Evolutionary conservation across 306 rosid genomes (phyloP), one percentile per base, ranked within the genome.

Genomic region (Castanea sativa): DNA sequence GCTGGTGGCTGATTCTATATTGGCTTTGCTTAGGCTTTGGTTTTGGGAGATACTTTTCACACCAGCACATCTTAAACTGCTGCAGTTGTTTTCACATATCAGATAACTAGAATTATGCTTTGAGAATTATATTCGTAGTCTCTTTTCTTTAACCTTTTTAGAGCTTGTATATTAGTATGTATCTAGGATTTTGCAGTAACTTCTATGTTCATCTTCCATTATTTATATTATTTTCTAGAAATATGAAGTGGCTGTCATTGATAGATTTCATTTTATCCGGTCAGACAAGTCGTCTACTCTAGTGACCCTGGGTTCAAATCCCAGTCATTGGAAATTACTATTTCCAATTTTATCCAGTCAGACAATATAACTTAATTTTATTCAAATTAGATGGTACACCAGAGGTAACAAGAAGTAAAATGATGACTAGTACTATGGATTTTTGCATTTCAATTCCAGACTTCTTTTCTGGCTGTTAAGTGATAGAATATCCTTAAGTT

Each of bases 221-320:
- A 10, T 63, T 63, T 63, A 27, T 15, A 29, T 12, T 63, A 27
- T 63, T 30, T 63, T 29, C 41, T 63, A 5, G 21, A 30, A 30
- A 63, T 63, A 5, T 30, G 69, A 63, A 63, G 69, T 63, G 69
- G 69, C 43, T 63, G 69, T 63, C 41, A 63, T 10, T 63, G 69
- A 30, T 63, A 5, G 43, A n/a, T 63, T 27, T 63, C 21, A 63
- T 63, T 63, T 63, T 27, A 30, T 63, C 38, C 35, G 1, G 69
- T 61, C 29, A 27, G 69, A 27, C 16, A 61, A 41, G 45, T 41
- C 1, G 3, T 41, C 45, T 2, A 41, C 45, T 41, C 45, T 41
- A 41, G 45, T 41, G 45, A 38, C 45, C 45, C 45, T 0, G 3
- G 45, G 45, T 38, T 38, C 45, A 7, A 7, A 38, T 38, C 45